A percentile compares a stretch with the other conserved stretches of the same genome.
These are phyloP conservation scores for Cercospora sp. DNA, from an alignment of 2,329 filamentous ascomycete genomes.

Conservation along the genomic window DNA sequence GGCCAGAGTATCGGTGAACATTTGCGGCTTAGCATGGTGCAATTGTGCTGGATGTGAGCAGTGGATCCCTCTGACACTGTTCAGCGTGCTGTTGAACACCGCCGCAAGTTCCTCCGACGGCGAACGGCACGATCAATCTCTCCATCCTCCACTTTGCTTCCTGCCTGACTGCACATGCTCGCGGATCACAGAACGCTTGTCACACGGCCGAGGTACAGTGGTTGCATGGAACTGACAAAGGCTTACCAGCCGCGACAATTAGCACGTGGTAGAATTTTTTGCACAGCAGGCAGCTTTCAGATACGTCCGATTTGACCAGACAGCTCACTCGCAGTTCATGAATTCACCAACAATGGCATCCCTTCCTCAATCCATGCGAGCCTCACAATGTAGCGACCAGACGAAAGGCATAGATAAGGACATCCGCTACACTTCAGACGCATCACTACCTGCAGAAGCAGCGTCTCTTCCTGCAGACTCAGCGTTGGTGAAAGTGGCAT, in stretches of 20 bases:
- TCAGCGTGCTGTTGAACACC: background rate
- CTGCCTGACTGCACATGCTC: background rate
- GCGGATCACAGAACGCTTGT: background rate
- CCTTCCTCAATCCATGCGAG: slow-evolving; percentile 31
- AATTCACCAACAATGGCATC: background rate
- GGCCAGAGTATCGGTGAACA: no score
- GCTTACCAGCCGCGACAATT: background rate
- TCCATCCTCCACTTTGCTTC: background rate
- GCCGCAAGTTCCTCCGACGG: background rate
- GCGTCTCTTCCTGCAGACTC: slow-evolving; percentile 33
- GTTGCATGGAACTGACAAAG: background rate
- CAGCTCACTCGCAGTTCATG: background rate
- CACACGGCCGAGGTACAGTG: background rate
- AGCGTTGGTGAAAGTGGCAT: slow-evolving; percentile 49
- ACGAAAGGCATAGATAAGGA: slow-evolving; percentile 39
- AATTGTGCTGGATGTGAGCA: background rate
- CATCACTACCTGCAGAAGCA: slow-evolving; percentile 31
- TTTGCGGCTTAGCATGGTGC: background rate
- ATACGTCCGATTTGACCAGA: background rate
- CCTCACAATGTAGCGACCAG: slow-evolving; percentile 33
- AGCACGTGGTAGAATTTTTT: background rate
- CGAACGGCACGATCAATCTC: background rate
- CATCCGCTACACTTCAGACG: slow-evolving; percentile 36
- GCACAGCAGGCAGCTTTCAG: background rate
- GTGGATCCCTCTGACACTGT: background rate